phyloP scores from a whole-genome alignment of 768 basidiomycete species.

The Auriscalpium orientale region DNA sequence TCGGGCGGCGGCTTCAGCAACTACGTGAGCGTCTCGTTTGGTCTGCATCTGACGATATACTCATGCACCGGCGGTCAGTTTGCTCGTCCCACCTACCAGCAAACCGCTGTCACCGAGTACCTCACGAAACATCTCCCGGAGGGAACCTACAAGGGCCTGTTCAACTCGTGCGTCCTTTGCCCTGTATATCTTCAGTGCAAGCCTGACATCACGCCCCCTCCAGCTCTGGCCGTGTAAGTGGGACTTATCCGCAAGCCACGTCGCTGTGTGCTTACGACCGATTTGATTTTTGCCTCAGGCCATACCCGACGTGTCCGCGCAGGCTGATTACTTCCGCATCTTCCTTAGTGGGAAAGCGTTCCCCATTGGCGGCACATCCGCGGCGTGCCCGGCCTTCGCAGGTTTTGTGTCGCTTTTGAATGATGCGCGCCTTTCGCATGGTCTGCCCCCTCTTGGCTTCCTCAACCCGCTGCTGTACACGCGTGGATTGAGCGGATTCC shows the following conservation, averaged over 20 bases:
- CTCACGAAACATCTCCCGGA: slow-evolving; percentile 32
- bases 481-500: slow-evolving; percentile 33
- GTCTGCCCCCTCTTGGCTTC: slow-evolving; percentile 47
- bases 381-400: slow-evolving; percentile 50
- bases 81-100: slow-evolving; percentile 44
- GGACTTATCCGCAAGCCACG: not conserved
- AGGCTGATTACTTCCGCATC: slow-evolving; percentile 37
- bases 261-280: not conserved
- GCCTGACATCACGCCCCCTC: not conserved
- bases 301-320: slow-evolving; percentile 55
- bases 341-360: slow-evolving; percentile 28
- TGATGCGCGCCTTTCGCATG: slow-evolving; percentile 43
- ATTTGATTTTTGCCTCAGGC: slow-evolving; percentile 26
- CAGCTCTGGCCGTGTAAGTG: slow-evolving; percentile 39
- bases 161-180: slow-evolving; percentile 30
- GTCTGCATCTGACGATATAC: too few species aligned
- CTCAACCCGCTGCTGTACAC: slow-evolving; percentile 58
- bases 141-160: slow-evolving; percentile 45
- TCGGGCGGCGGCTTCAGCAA: slow-evolving; percentile 74
- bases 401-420: slow-evolving; percentile 38
- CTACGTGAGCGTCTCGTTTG: slow-evolving; percentile 34
- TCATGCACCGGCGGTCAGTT: slow-evolving; percentile 28
- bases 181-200: slow-evolving; percentile 18
- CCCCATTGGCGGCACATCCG: slow-evolving; percentile 49
- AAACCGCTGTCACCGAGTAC: slow-evolving; percentile 32